Conservation (phyloP, 768 basidiomycete species). For the Leccinum uliginosum region DNA sequence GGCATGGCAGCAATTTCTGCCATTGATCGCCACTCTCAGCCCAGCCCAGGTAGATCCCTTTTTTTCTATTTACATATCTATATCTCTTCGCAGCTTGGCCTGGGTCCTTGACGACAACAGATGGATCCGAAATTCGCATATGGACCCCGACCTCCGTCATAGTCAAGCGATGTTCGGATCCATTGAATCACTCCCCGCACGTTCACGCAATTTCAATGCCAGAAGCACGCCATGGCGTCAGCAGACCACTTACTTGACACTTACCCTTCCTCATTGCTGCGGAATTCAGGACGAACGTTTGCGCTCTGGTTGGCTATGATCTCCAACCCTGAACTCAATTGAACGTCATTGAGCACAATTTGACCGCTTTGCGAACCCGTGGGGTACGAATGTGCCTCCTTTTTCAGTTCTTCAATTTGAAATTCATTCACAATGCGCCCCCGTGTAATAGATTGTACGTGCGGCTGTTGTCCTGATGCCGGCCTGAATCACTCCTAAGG, state of each 20-base stretch:
- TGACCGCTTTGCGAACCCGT: neutral
- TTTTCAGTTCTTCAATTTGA: neutral
- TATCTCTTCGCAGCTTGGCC: neutral
- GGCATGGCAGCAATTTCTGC: neutral
- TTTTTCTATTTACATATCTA: neutral
- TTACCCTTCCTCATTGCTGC: neutral
- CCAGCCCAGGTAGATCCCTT: neutral
- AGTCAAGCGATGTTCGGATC: neutral
- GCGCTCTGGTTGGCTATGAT: neutral
- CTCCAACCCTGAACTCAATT: neutral
- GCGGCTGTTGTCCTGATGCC: neutral
- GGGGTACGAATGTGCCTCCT: neutral
- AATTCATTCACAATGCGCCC: neutral
- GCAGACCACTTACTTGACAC: neutral
- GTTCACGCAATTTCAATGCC: neutral
- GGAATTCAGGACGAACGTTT: neutral
- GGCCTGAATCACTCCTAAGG: neutral
- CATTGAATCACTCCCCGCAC: neutral
- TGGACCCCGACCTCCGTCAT: neutral
- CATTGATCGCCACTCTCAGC: neutral
- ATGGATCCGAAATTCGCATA: neutral
- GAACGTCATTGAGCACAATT: neutral
- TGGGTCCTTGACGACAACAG: neutral
- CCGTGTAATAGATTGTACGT: neutral
- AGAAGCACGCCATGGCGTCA: neutral